Percentiles rank a stretch among this genome's conserved stretches.
These are phyloP conservation scores for Alternaria angustiovoidea DNA, from an alignment of 2,329 filamentous ascomycete species.

Conservation along the genomic window DNA sequence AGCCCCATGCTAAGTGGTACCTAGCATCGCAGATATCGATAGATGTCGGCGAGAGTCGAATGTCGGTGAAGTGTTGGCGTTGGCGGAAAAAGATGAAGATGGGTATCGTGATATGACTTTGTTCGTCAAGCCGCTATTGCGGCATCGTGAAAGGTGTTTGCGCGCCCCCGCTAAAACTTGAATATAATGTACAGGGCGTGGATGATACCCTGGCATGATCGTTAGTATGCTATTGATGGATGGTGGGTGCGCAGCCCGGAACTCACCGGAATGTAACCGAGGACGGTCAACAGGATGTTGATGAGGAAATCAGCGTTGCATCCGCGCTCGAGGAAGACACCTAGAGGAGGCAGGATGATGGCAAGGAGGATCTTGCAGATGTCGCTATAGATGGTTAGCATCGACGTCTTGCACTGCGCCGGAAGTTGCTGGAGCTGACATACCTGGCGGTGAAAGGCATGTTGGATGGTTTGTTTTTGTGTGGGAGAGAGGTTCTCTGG, in stretches of 20 bases:
- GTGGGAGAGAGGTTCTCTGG: neutral
- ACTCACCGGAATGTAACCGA: constrained; percentile 66
- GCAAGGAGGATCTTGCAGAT: constrained; percentile 87
- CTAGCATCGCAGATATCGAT: constrained; percentile 7
- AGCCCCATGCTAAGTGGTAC: neutral
- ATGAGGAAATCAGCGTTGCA: constrained; percentile 88
- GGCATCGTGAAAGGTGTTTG: constrained; percentile 17
- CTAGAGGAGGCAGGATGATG: constrained; percentile 86
- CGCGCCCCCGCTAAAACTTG: constrained; percentile 71
- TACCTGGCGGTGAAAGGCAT: constrained; percentile 70
- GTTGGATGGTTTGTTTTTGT: constrained; percentile 39
- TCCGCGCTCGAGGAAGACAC: constrained; percentile 93
- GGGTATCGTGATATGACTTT: constrained; percentile 46
- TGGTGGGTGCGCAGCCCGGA: neutral
- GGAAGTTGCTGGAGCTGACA: constrained; percentile 28
- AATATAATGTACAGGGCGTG: constrained; percentile 94
- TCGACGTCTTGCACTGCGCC: neutral
- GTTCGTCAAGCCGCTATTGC: constrained; percentile 19
- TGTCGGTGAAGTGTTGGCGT: constrained; percentile 2
- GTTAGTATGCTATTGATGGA: constrained; percentile 20
- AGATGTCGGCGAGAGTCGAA: neutral
- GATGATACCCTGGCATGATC: constrained; percentile 69
- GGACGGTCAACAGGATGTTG: constrained; percentile 82
- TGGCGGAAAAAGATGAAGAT: constrained; percentile 19
- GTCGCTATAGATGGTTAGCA: constrained; percentile 60